These are phyloP conservation scores for Leishmania major DNA, from an alignment of 208 protist genomes.

Conservation along the genomic window DNA sequence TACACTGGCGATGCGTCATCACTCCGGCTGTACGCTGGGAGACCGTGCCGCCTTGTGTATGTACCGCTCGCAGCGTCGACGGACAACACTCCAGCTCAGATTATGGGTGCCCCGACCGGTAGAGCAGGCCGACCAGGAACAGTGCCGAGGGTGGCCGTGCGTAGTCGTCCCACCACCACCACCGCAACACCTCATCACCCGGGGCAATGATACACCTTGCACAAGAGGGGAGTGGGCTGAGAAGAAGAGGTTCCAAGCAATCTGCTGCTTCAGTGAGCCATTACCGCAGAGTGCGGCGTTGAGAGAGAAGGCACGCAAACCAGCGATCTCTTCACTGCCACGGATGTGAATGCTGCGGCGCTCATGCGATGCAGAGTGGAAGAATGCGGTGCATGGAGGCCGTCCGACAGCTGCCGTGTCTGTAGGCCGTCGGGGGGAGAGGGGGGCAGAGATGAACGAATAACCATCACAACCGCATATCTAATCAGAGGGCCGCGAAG, in stretches of 20 bases:
- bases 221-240: background rate
- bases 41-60: background rate
- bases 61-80: background rate
- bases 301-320: background rate
- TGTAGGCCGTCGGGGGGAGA: no score
- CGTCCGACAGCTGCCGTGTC: no score
- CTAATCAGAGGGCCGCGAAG: background rate
- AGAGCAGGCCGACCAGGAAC: background rate
- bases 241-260: background rate
- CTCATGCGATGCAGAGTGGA: background rate
- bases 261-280: background rate
- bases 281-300: background rate
- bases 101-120: background rate
- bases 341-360: background rate
- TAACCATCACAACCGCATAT: background rate
- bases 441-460: background rate
- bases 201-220: background rate
- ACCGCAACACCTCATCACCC: background rate
- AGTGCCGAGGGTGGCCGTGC: background rate
- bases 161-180: background rate
- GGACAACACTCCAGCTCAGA: background rate
- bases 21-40: background rate
- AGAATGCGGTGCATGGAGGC: background rate
- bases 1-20: constrained; percentile 11
- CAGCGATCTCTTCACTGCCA: background rate